phyloP scores from a whole-genome alignment of 2,329 filamentous ascomycete genomes.

The Ceratocystis huliohia region DNA sequence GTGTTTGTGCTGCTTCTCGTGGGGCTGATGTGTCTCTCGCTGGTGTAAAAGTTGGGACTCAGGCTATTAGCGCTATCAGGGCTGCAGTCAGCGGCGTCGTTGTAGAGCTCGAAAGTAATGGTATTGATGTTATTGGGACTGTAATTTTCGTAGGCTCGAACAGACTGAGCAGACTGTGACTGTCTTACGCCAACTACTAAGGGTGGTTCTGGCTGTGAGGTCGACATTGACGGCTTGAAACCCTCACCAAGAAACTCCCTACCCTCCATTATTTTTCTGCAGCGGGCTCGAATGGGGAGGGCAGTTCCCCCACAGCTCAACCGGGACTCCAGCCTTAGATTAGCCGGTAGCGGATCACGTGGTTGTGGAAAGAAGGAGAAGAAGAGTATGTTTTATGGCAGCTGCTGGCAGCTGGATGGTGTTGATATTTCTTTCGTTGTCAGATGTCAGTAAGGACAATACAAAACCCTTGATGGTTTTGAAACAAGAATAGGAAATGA shows the following conservation, averaged over 20 bases:
- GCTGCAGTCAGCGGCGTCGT: conserved; percentile 10
- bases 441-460: conserved; percentile 3
- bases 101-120: conserved; percentile 5
- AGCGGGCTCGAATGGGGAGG: conserved; percentile 19
- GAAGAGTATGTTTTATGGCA: background rate
- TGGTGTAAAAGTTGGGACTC: conserved; percentile 18
- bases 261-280: conserved; percentile 21
- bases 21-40: conserved; percentile 16
- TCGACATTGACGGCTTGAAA: conserved; percentile 21
- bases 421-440: background rate
- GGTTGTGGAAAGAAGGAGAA: background rate
- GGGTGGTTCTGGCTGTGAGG: conserved; percentile 16
- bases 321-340: conserved; percentile 21
- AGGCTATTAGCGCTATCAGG: conserved; percentile 13
- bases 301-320: conserved; percentile 20
- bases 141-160: conserved; percentile 13
- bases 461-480: background rate
- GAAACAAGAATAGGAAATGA: background rate
- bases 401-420: background rate
- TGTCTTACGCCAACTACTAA: conserved; percentile 14
- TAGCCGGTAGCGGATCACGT: conserved; percentile 20
- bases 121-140: conserved; percentile 11
- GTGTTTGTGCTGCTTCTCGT: background rate
- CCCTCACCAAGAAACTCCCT: conserved; percentile 18
- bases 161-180: conserved; percentile 4